Percentiles rank a stretch among this genome's conserved stretches.
Conservation (phyloP, 305 asterid species). For the Fraxinus latifolia region DNA sequence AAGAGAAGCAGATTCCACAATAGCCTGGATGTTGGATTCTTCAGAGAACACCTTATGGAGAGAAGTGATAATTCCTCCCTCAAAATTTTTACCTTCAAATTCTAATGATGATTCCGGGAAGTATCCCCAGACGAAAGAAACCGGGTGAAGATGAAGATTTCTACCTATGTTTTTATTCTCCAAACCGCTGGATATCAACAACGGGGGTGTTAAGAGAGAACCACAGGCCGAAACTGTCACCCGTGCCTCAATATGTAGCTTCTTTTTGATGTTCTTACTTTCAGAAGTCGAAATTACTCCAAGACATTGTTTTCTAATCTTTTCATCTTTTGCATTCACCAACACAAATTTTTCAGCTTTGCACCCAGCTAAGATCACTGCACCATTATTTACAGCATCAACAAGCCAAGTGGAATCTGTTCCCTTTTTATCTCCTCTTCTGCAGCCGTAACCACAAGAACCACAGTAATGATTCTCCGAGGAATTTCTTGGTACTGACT, state of each 20-base stretch:
- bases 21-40: slow-evolving; percentile 42
- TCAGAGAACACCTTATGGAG: slow-evolving; percentile 55
- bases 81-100: slow-evolving; percentile 53
- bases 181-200: slow-evolving; percentile 64
- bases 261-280: slow-evolving; percentile 32
- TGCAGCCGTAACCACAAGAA: slow-evolving; percentile 84
- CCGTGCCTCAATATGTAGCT: slow-evolving; percentile 53
- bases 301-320: slow-evolving; percentile 41
- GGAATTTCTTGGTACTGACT: slow-evolving; percentile 55
- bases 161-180: slow-evolving; percentile 66
- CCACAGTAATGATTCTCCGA: slow-evolving; percentile 79
- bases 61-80: slow-evolving; percentile 82
- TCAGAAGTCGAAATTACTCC: slow-evolving; percentile 63
- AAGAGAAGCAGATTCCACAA: slow-evolving; percentile 55
- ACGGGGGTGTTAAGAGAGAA: slow-evolving; percentile 69
- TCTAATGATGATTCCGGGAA: slow-evolving; percentile 56
- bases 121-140: slow-evolving; percentile 73
- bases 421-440: slow-evolving; percentile 79
- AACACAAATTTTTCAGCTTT: slow-evolving; percentile 57
- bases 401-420: slow-evolving; percentile 77
- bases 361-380: slow-evolving; percentile 69
- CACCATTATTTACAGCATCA: slow-evolving; percentile 70
- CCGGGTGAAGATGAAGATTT: slow-evolving; percentile 85
- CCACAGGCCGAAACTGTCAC: slow-evolving; percentile 71
- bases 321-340: slow-evolving; percentile 21